phyloP scores from a whole-genome alignment of 176 grass and related monocot genomes.

The Elymus sibiricus region DNA sequence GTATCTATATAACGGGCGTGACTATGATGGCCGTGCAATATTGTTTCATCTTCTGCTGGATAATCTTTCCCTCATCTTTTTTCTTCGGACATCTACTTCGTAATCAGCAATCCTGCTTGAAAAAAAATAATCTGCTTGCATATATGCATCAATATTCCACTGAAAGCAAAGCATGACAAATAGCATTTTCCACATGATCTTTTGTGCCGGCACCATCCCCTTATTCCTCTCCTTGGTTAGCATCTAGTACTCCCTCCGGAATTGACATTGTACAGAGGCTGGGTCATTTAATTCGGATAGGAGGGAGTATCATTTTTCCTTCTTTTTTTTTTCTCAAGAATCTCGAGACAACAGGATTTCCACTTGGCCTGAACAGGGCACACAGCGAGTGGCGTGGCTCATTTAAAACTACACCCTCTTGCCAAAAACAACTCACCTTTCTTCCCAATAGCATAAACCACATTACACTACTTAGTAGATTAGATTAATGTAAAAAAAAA shows the following conservation, averaged over 20 bases:
- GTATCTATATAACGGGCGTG: too few species aligned
- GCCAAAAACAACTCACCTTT: not conserved
- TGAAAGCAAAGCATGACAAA: not conserved
- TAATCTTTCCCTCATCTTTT: not conserved
- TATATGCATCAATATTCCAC: not conserved
- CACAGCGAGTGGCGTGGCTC: not conserved
- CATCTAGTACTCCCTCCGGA: not conserved
- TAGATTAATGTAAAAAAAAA: not conserved
- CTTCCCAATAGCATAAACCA: not conserved
- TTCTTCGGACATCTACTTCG: not conserved
- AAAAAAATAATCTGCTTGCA: not conserved
- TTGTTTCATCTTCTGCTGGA: not conserved
- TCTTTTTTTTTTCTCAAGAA: not conserved
- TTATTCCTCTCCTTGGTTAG: not conserved
- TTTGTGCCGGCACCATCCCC: conserved; percentile 9
- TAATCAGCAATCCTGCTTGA: not conserved
- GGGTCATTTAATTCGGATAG: too few species aligned
- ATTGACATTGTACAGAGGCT: too few species aligned
- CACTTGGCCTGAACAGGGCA: not conserved
- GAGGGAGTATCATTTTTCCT: not conserved
- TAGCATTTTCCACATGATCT: not conserved
- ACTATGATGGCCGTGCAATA: not conserved
- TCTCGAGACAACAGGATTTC: not conserved
- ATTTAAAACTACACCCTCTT: not conserved
- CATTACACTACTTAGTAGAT: not conserved